A percentile compares a stretch with the other conserved stretches of the same genome.
These are phyloP conservation scores for Malassezia equina DNA, from an alignment of 1,284 basidiomycete genomes.

Conservation along the genomic window DNA sequence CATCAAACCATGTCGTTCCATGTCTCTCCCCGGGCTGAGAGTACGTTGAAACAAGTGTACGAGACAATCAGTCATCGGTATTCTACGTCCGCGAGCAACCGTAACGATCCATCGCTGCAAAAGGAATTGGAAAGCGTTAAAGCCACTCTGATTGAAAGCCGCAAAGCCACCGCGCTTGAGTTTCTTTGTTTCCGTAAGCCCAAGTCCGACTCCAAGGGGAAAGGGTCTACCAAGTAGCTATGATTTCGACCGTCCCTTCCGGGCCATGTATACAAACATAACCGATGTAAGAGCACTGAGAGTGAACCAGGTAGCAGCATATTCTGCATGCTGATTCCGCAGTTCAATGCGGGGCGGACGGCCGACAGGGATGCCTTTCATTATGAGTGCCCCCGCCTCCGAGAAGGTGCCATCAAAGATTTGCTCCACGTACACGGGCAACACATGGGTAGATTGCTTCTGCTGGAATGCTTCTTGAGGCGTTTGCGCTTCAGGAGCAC, in stretches of 20 bases:
- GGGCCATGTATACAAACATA: slow-evolving; percentile 26
- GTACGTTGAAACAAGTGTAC: slow-evolving; percentile 78
- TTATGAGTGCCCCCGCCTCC: slow-evolving; percentile 59
- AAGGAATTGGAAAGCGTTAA: slow-evolving; percentile 79
- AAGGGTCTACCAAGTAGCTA: background rate
- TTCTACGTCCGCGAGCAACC: slow-evolving; percentile 17
- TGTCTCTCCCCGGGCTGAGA: slow-evolving; percentile 68
- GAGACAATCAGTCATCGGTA: slow-evolving; percentile 88
- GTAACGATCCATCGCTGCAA: slow-evolving; percentile 51
- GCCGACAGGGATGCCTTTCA: slow-evolving; percentile 73
- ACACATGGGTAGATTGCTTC: slow-evolving; percentile 38
- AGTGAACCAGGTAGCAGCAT: slow-evolving; percentile 76
- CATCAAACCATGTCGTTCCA: slow-evolving; percentile 87
- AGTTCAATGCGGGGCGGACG: slow-evolving; percentile 74
- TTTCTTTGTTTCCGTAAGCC: slow-evolving; percentile 62
- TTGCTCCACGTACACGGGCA: slow-evolving; percentile 41
- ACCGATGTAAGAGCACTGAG: slow-evolving; percentile 31
- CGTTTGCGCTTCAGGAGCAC: background rate
- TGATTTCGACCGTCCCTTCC: slow-evolving; percentile 6
- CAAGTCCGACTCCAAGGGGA: background rate
- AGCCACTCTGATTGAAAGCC: slow-evolving; percentile 72
- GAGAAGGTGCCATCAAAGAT: slow-evolving; percentile 60
- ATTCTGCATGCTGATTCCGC: slow-evolving; percentile 87
- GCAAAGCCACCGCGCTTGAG: slow-evolving; percentile 82
- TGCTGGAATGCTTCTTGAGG: slow-evolving; percentile 9